Base-by-base conservation (phyloP, 2,329 filamentous ascomycete genomes). In the Fusarium subglutinans region DNA sequence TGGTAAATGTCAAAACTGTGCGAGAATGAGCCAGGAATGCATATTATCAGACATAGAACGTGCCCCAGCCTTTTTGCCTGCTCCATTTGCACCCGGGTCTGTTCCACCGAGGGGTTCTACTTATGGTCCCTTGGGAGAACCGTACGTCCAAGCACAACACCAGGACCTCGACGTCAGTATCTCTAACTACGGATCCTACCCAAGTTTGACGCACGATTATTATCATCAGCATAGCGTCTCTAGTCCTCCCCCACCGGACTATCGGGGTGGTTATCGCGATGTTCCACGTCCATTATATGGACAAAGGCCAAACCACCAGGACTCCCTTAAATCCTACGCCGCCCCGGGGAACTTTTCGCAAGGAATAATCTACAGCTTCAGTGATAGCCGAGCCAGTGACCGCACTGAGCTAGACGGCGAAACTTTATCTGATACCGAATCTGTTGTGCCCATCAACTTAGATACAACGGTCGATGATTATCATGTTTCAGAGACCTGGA, bases 361-460 rank as follows among this genome's bases (percentile, higher is more conserved):
- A 3, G 20, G 13, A 6, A 9, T 15, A 0, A 41, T 4, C 1
- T 85, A 84, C 7, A 84, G 81, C 24, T 78, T 84, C 43, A 87
- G 85, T 70, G 81, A 86, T 68, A 88, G 86, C 69, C 86, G 86
- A 72, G 85, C 75, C 22, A 0, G 20, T 40, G 7, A 0, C 11
- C 12, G 11, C 18, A 0, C 0, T 20, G 87, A 84, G 45, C 77
- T 84, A 28, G 83, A 81, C 54, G 82, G 85, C 63, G 87, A 89
- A 70, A 84, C 86, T 13, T 88, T 88, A 79, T 87, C 86, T 63
- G 85, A 84, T 62, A 81, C 84, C 63, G 82, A 87, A 78, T 88
- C 89, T 69, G 22, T 6, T 41, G 20, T 9, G 2, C 22, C 20
- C 3, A 41, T 0, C 40, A 9, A n/a, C 1, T 41, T 13, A 14